These are phyloP conservation scores for Suillus clintonianus DNA, from an alignment of 768 basidiomycete genomes.

Conservation along the genomic window DNA sequence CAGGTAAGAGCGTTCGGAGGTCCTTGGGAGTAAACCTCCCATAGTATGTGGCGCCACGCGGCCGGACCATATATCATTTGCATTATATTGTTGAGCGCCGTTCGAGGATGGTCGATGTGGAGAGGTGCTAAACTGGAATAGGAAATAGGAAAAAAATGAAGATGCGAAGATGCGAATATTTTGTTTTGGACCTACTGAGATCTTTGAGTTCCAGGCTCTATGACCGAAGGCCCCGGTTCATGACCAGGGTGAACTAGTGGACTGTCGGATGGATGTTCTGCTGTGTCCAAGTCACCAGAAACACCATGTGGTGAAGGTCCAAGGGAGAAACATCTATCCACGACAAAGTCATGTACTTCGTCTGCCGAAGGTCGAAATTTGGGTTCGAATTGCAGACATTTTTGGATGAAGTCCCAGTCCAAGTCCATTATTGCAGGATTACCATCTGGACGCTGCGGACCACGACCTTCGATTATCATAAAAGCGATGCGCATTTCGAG, in stretches of 20 bases:
- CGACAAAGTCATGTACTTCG: background rate
- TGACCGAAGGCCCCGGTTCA: background rate
- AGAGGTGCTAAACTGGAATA: background rate
- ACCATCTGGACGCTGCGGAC: background rate
- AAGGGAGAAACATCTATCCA: background rate
- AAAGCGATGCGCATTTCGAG: accelerated
- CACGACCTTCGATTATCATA: background rate
- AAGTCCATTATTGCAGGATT: background rate
- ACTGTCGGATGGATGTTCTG: background rate
- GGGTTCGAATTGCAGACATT: background rate
- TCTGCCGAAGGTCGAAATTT: background rate
- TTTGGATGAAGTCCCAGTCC: background rate
- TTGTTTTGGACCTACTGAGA: background rate
- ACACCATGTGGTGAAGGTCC: background rate
- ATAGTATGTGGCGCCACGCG: background rate
- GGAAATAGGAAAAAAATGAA: too few species aligned
- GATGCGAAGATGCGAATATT: background rate
- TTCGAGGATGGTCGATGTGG: background rate
- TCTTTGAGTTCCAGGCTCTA: too few species aligned
- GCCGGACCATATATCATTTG: too few species aligned
- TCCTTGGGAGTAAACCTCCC: background rate
- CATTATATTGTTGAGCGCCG: background rate
- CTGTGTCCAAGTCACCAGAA: background rate
- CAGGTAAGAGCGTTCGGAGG: background rate
- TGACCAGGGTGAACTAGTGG: background rate